Conservation (phyloP, 129 eudicot species). For the Ambrosia trifida region DNA sequence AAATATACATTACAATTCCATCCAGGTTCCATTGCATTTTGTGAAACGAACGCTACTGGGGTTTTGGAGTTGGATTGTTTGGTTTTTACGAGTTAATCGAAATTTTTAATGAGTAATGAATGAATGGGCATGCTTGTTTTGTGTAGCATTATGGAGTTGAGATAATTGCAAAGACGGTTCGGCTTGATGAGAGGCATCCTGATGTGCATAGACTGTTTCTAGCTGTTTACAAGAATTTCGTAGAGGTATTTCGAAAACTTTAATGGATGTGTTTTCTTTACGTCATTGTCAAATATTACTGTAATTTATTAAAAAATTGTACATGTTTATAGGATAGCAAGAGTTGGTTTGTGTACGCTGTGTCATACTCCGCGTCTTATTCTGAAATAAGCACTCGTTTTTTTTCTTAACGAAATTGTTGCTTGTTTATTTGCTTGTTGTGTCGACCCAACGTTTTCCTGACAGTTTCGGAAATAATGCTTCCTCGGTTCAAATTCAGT, state of each 20-base stretch:
- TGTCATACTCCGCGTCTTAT: not conserved
- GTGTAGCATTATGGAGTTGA: constrained; percentile 76
- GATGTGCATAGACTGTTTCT: constrained; percentile 53
- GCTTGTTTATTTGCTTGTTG: not conserved
- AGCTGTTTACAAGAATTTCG: constrained; percentile 66
- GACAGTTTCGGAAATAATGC: constrained; percentile 38
- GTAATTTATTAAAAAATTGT: no score
- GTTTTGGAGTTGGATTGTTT: not conserved
- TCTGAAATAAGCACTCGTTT: not conserved
- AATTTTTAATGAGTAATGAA: constrained; percentile 10
- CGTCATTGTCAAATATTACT: not conserved
- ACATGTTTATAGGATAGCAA: not conserved
- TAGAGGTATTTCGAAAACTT: constrained; percentile 49
- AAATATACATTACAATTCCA: no score
- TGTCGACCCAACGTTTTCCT: constrained; percentile 43
- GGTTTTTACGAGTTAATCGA: constrained; percentile 8
- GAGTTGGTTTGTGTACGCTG: not conserved
- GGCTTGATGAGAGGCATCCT: constrained; percentile 61
- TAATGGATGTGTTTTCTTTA: not conserved
- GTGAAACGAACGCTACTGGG: no score
- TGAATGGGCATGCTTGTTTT: not conserved
- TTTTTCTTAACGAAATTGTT: not conserved
- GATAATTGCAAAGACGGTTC: constrained; percentile 64
- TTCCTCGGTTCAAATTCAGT: not conserved
- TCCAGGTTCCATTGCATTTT: no score